Evolutionary conservation across 495 filamentous ascomycete species (phyloP).

Genomic region (Talaromyces wortmannii): DNA sequence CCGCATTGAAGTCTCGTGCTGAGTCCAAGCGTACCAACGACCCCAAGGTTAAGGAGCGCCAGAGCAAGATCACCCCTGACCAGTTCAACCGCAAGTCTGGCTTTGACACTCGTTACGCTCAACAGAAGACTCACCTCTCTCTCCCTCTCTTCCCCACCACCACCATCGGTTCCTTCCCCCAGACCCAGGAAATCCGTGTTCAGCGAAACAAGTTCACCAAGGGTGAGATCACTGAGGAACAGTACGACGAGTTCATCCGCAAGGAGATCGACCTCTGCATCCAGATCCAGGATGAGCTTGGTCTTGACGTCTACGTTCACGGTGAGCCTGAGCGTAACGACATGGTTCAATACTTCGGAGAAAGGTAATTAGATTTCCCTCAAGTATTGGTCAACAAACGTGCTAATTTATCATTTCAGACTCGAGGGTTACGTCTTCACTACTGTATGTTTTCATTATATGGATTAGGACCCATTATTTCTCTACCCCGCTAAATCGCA

Average conservation of each 20-base stretch:
- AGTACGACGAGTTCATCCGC: conserved; percentile 98
- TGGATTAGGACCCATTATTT: not conserved
- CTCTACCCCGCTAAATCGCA: too few relatives aligned
- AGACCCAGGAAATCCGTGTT: conserved; percentile 96
- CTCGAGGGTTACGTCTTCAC: conserved; percentile 97
- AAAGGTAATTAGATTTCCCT: conserved; percentile 33
- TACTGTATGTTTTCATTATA: conserved; percentile 34
- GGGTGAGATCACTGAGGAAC: conserved; percentile 80
- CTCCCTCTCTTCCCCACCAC: conserved; percentile 97
- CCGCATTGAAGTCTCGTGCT: conserved; percentile 79
- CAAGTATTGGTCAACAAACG: not conserved
- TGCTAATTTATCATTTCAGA: conserved; percentile 16
- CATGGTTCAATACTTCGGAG: conserved; percentile 99
- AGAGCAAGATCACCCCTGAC: conserved; percentile 71
- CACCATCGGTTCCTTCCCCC: conserved; percentile 98
- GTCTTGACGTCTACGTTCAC: conserved; percentile 93
- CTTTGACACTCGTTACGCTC: conserved; percentile 74
- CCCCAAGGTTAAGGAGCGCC: conserved; percentile 90
- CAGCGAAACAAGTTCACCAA: conserved; percentile 97
- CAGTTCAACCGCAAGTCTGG: conserved; percentile 88
- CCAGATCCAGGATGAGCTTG: conserved; percentile 96
- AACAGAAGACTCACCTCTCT: conserved; percentile 81
- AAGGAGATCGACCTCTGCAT: conserved; percentile 91
- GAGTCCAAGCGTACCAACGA: conserved; percentile 93
- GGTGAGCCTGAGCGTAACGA: conserved; percentile 99